phyloP scores from a whole-genome alignment of 768 basidiomycete species.

The Filobasidium floriforme region DNA sequence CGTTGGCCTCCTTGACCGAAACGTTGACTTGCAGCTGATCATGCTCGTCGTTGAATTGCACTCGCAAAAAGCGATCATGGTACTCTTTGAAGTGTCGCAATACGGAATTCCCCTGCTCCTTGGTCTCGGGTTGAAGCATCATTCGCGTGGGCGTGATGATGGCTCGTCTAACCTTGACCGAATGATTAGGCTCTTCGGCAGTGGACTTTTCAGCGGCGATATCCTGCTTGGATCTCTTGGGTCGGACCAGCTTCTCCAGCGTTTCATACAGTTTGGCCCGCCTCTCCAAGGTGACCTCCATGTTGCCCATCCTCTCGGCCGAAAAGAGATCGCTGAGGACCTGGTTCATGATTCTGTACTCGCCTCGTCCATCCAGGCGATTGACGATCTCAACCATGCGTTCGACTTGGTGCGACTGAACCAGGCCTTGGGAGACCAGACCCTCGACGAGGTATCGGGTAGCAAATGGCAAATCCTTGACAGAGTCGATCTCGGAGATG shows the following conservation, averaged over 20 bases:
- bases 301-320: conserved; percentile 17
- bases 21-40: conserved; percentile 25
- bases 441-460: conserved; percentile 10
- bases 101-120: conserved; percentile 28
- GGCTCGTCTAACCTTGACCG: conserved; percentile 16
- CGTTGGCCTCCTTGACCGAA: conserved; percentile 22
- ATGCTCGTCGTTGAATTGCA: conserved; percentile 30
- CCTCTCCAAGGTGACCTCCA: conserved; percentile 4
- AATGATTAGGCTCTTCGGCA: conserved; percentile 13
- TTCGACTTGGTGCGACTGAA: conserved; percentile 9
- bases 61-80: conserved; percentile 30
- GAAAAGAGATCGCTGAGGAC: conserved; percentile 18
- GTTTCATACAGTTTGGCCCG: not conserved
- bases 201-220: conserved; percentile 8
- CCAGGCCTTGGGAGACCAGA: conserved; percentile 1
- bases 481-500: not conserved
- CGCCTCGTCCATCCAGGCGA: not conserved
- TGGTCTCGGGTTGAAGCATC: conserved; percentile 26
- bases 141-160: conserved; percentile 30
- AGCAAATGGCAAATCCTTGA: not conserved
- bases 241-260: not conserved
- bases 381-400: not conserved
- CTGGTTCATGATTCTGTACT: not conserved
- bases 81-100: conserved; percentile 19
- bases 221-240: conserved; percentile 4